Conservation (phyloP, 2,329 filamentous ascomycete species). For the Diaporthe citrichinensis region DNA sequence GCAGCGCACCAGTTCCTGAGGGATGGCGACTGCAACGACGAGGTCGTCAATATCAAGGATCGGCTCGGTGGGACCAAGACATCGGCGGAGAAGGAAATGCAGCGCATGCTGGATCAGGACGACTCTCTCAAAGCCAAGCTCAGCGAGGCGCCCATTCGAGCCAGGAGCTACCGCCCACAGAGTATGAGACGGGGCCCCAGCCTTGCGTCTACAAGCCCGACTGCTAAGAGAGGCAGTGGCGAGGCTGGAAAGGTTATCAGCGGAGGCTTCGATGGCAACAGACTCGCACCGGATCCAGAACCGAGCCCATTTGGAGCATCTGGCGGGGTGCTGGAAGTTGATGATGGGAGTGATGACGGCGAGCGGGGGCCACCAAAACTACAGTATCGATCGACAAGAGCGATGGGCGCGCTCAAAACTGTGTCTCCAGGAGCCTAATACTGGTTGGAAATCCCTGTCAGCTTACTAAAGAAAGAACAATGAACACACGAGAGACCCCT, state of each 20-base stretch:
- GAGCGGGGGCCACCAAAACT: slow-evolving; percentile 52
- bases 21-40: slow-evolving; percentile 85
- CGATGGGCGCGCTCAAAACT: slow-evolving; percentile 43
- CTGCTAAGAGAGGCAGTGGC: background rate
- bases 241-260: background rate
- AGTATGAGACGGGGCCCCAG: slow-evolving; percentile 64
- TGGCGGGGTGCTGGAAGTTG: slow-evolving; percentile 52
- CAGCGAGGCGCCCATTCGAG: slow-evolving; percentile 55
- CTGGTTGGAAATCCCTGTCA: background rate
- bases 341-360: slow-evolving; percentile 58
- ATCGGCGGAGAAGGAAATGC: slow-evolving; percentile 71
- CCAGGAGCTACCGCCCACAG: slow-evolving; percentile 65
- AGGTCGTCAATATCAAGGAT: slow-evolving; percentile 78
- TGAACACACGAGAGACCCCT: background rate
- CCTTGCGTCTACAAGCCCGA: slow-evolving; percentile 46
- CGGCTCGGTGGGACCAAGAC: slow-evolving; percentile 75
- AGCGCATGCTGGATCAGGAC: slow-evolving; percentile 67
- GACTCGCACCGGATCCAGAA: slow-evolving; percentile 21
- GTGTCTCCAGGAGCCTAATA: slow-evolving; percentile 16
- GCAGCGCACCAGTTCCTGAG: slow-evolving; percentile 92
- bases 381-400: slow-evolving; percentile 59
- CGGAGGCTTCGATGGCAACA: background rate
- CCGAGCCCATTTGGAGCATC: slow-evolving; percentile 32
- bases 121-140: slow-evolving; percentile 57
- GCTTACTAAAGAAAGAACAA: background rate